Percentiles rank a stretch among this genome's conserved stretches.
phyloP scores from a whole-genome alignment of 371 early-diverging fungal genomes.

The Mucor mucedo region DNA sequence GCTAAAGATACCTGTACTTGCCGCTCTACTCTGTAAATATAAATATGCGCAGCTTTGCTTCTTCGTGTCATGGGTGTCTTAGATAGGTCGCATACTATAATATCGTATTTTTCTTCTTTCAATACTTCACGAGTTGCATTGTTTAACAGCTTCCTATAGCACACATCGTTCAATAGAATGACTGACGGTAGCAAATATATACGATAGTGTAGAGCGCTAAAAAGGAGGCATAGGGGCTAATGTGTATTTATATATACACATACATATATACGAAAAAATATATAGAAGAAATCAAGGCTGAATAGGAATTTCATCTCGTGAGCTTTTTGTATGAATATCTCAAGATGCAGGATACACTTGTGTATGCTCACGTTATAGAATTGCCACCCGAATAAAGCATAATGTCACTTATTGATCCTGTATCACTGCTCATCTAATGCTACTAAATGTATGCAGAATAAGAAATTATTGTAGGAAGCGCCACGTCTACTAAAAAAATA shows the following conservation, averaged over 20 bases:
- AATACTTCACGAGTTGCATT: no score
- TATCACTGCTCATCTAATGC: no score
- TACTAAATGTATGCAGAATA: neutral
- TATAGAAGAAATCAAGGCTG: conserved; percentile 4
- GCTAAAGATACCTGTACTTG: no score
- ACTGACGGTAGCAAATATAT: neutral
- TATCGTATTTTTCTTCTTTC: no score
- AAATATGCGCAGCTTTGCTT: no score
- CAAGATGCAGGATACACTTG: neutral
- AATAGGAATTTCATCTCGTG: conserved; percentile 6
- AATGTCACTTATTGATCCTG: no score
- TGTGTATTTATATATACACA: neutral
- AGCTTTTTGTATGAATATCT: neutral
- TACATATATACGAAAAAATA: neutral
- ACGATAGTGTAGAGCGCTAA: neutral
- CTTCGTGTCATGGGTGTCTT: no score
- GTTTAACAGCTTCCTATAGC: no score
- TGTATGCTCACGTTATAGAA: conserved; percentile 2
- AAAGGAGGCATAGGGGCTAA: conserved; percentile 2
- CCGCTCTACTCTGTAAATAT: no score
- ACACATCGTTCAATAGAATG: no score
- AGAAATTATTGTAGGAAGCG: neutral
- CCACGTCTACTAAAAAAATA: neutral
- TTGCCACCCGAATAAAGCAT: neutral
- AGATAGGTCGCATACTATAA: no score